Evolutionary conservation across 805 yeast genomes (phyloP).

Genomic region (Debaryomyces hansenii): DNA sequence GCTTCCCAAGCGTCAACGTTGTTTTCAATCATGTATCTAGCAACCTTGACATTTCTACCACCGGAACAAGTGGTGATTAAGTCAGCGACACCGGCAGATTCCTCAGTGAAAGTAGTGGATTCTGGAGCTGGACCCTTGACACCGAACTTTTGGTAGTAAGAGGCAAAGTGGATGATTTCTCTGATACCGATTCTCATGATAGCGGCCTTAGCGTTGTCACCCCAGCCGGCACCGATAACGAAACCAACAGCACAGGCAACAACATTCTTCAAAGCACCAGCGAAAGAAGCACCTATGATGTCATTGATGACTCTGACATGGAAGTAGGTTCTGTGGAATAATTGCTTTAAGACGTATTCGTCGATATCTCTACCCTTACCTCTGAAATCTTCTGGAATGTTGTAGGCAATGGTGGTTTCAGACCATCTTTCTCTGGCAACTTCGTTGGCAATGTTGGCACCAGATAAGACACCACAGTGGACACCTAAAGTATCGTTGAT

Average conservation of each 20-base stretch:
- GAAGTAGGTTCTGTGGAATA: constrained; percentile 48
- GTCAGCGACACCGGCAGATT: constrained; percentile 50
- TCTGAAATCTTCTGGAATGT: constrained; percentile 35
- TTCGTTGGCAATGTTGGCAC: constrained; percentile 49
- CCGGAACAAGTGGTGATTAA: constrained; percentile 49
- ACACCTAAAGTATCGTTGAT: constrained; percentile 45
- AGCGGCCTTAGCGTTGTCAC: constrained; percentile 50
- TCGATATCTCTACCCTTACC: constrained; percentile 45
- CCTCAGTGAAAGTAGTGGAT: constrained; percentile 41
- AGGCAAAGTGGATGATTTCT: constrained; percentile 44
- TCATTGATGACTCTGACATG: constrained; percentile 46
- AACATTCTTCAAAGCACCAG: constrained; percentile 48
- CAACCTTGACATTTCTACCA: constrained; percentile 49
- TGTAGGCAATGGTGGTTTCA: constrained; percentile 47
- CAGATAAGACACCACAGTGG: constrained; percentile 46
- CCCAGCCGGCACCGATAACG: constrained; percentile 50
- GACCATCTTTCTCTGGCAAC: constrained; percentile 49
- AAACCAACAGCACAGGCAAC: constrained; percentile 49
- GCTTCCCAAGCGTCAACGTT: constrained; percentile 43
- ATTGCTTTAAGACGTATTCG: constrained; percentile 37
- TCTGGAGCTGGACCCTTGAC: constrained; percentile 37
- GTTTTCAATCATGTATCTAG: constrained; percentile 45
- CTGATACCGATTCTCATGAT: constrained; percentile 47
- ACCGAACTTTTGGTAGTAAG: constrained; percentile 55
- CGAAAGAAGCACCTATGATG: constrained; percentile 47